Conservation (phyloP, 257 asterid species). For the Catharanthus roseus region DNA sequence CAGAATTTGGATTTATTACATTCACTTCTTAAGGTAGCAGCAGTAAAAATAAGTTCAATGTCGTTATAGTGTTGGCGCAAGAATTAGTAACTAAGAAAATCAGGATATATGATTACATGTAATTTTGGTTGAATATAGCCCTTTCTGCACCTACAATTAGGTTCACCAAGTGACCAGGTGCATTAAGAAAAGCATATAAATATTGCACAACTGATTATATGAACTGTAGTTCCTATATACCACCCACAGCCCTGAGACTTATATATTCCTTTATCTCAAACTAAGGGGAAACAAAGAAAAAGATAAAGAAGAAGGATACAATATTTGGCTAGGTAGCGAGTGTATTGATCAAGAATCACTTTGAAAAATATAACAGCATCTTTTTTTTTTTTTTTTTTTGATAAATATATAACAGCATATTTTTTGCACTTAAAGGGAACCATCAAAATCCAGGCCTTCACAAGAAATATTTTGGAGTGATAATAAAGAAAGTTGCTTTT, state of each 20-base stretch:
- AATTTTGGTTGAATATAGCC: not conserved
- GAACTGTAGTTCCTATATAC: no score
- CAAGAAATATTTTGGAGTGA: not conserved
- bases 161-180: not conserved
- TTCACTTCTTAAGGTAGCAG: not conserved
- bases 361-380: not conserved
- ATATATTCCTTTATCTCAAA: no score
- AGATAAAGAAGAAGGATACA: not conserved
- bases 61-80: not conserved
- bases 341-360: not conserved
- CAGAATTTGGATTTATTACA: not conserved
- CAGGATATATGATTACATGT: not conserved
- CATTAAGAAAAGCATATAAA: no score
- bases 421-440: not conserved
- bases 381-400: no score
- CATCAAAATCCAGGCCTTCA: not conserved
- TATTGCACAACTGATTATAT: no score
- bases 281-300: no score
- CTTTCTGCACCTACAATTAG: no score
- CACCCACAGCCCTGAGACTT: no score
- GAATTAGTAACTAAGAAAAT: not conserved
- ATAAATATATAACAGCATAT: no score
- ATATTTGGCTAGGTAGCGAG: not conserved
- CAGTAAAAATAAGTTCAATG: not conserved
- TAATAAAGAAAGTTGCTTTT: no score